phyloP scores from a whole-genome alignment of 2,329 filamentous ascomycete genomes.

The Colletotrichum neosansevieriae region DNA sequence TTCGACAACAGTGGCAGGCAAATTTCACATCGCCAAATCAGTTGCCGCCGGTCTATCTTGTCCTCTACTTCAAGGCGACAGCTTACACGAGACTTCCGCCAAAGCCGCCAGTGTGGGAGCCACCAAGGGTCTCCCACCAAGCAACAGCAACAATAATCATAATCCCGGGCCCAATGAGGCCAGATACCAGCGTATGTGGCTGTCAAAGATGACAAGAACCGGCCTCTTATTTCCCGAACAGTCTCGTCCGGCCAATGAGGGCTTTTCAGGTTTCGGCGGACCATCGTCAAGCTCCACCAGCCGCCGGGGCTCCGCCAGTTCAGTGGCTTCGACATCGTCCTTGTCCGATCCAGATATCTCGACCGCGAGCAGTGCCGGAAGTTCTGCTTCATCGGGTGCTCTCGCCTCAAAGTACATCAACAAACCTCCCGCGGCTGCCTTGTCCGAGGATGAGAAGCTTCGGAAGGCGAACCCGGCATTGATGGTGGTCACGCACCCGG shows the following conservation, averaged over 20 bases:
- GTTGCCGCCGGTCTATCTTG: slow-evolving; percentile 45
- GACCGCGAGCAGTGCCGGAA: background rate
- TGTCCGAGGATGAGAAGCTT: slow-evolving; percentile 35
- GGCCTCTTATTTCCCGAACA: slow-evolving; percentile 49
- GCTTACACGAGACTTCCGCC: slow-evolving; percentile 47
- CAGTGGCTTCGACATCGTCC: slow-evolving; percentile 38
- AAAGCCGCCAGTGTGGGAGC: slow-evolving; percentile 45
- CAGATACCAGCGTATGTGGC: slow-evolving; percentile 49
- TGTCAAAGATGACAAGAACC: slow-evolving; percentile 48
- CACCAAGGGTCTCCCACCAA: background rate
- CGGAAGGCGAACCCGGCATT: slow-evolving; percentile 45
- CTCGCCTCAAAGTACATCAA: background rate
- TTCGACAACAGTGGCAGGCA: slow-evolving; percentile 45
- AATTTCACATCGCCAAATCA: slow-evolving; percentile 46
- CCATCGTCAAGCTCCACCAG: slow-evolving; percentile 44
- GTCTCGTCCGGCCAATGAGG: slow-evolving; percentile 46
- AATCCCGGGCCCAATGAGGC: slow-evolving; percentile 41
- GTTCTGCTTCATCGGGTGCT: background rate
- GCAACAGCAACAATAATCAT: background rate
- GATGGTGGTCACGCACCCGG: slow-evolving; percentile 48
- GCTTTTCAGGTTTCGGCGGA: slow-evolving; percentile 48
- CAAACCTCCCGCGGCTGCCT: background rate
- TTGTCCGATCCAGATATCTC: background rate
- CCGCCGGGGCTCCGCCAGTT: slow-evolving; percentile 44
- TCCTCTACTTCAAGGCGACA: slow-evolving; percentile 47